Conservation (phyloP, 2,329 filamentous ascomycete species). For the Knufia petricola region DNA sequence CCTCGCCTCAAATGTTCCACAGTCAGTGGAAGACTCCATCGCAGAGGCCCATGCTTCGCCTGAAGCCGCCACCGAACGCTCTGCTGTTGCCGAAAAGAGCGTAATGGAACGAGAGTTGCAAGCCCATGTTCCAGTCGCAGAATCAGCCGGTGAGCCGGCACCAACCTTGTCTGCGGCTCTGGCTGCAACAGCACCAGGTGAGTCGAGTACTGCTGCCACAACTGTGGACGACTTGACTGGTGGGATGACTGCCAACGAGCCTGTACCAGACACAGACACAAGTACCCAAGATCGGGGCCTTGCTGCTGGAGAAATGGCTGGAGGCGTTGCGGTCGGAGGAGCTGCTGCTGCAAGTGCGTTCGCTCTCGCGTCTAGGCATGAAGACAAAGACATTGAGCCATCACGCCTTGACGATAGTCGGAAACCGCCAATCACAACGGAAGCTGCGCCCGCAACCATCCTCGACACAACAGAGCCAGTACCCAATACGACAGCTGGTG, state of each 20-base stretch:
- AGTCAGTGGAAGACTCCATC: slow-evolving; percentile 38
- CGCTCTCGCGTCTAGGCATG: slow-evolving; percentile 1
- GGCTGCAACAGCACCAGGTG: slow-evolving; percentile 29
- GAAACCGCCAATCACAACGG: slow-evolving; percentile 8
- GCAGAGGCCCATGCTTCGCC: slow-evolving; percentile 48
- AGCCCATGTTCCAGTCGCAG: slow-evolving; percentile 33
- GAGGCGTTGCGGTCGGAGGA: slow-evolving; percentile 3
- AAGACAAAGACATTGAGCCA: slow-evolving; percentile 5
- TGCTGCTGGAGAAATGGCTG: not conserved
- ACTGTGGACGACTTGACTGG: slow-evolving; percentile 4
- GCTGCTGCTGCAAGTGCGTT: not conserved
- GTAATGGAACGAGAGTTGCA: slow-evolving; percentile 65
- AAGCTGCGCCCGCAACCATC: slow-evolving; percentile 6
- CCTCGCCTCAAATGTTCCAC: slow-evolving; percentile 32
- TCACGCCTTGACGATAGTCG: slow-evolving; percentile 3
- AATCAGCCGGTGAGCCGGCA: slow-evolving; percentile 32
- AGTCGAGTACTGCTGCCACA: not conserved
- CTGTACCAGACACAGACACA: slow-evolving; percentile 6
- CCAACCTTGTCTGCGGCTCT: slow-evolving; percentile 34
- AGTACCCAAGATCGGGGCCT: not conserved
- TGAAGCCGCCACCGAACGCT: slow-evolving; percentile 60
- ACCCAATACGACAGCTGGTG: not conserved
- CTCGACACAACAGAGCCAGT: not conserved
- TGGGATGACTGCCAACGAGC: not conserved
- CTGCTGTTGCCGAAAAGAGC: slow-evolving; percentile 65